Evolutionary conservation across 768 basidiomycete species (phyloP), one percentile per base, ranked within the genome.

Genomic region (Tricholoma furcatifolium): DNA sequence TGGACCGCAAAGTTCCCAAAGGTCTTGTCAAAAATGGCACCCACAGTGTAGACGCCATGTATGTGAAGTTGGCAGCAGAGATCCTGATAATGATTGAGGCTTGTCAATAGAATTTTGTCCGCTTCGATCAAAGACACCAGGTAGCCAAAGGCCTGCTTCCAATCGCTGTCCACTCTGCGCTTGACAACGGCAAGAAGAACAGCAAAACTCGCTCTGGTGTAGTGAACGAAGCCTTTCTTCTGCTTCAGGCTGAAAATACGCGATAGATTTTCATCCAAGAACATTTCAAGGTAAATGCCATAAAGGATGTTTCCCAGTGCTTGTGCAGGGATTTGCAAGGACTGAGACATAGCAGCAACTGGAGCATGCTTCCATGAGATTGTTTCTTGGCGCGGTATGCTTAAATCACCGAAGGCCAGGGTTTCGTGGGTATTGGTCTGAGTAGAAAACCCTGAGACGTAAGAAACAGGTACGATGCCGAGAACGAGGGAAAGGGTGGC

Each of bases 151-250:
- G 70, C 65, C 20, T 63, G 51, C 0, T 23, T 45, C 85, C 85
- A 86, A 40, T 76, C 65, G 2, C 61, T 62, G 2, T 59, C 39
- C 0, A 74, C 62, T 35, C 69, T 65, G 18, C 62, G 63, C 53
- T 72, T 74, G 31, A 81, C 66, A 11, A 74, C 58, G 14, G 60
- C 59, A 14, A 85, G 63, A 38, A 86, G 63, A 2, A 69, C 56
- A 1, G 68, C 80, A 47, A 84, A 82, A 30, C 72, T 76, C 34
- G 67, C 67, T 11, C 84, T 74, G 9, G 64, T 71, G 56, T 85
- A 83, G 54, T 79, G 78, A 18, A 74, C 23, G 27, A 69, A 27
- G 52, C 60, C 10, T 27, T 30, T 55, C 47, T 21, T 23, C 50
- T 39, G 5, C 7, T n/a, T n/a, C n/a, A 31, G 6, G 18, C 21